Conservation (phyloP, 192 early-diverging fungal species). For the Linnemannia zychae region DNA sequence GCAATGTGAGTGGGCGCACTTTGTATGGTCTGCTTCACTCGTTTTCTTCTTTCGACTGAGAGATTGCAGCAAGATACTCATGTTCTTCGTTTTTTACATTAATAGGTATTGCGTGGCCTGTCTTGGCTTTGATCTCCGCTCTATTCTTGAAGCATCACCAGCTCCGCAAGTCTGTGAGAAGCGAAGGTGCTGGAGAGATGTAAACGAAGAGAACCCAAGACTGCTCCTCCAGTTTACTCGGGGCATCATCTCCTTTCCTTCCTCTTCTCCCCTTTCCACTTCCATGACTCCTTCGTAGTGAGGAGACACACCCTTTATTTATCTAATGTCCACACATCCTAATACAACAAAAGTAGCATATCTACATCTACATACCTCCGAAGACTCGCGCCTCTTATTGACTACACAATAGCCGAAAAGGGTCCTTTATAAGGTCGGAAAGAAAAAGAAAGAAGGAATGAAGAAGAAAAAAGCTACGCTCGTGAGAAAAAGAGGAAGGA, state of each 20-base stretch:
- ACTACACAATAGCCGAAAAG: not conserved
- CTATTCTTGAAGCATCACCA: slow-evolving; percentile 39
- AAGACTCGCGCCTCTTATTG: not conserved
- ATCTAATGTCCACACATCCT: not conserved
- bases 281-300: not conserved
- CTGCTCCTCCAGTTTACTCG: not conserved
- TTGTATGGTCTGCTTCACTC: not conserved
- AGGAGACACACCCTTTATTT: not conserved
- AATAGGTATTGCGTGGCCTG: slow-evolving; percentile 43
- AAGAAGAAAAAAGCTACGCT: not conserved
- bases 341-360: not conserved
- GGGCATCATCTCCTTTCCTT: not conserved
- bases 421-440: not conserved
- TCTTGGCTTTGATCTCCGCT: slow-evolving; percentile 18
- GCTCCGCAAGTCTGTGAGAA: slow-evolving; percentile 36
- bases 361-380: not conserved
- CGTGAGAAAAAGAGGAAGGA: not conserved
- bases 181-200: not conserved
- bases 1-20: slow-evolving; percentile 24
- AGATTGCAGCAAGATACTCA: not conserved
- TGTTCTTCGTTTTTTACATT: not conserved
- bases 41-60: not conserved
- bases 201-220: not conserved
- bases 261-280: not conserved
- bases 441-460: not conserved